Percentiles rank a stretch among this genome's conserved stretches.
Conservation (phyloP, 305 asterid genomes). For the Fraxinus latifolia region DNA sequence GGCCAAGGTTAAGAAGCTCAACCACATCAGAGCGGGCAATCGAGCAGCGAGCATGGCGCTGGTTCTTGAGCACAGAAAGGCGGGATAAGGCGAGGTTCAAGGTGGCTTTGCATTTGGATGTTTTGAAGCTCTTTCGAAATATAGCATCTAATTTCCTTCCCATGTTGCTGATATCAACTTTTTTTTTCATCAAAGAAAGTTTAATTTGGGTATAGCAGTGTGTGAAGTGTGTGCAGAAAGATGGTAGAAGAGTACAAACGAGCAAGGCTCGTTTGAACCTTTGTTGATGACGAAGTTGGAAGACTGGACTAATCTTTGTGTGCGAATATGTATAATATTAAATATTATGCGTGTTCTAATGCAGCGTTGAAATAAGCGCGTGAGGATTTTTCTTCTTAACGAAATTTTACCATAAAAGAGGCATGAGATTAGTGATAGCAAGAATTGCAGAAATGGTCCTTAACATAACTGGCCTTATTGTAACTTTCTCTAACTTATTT, state of each 20-base stretch:
- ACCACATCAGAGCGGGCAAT: conserved; percentile 66
- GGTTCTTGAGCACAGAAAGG: conserved; percentile 60
- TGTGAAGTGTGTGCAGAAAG: neutral
- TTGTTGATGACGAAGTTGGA: conserved; percentile 33
- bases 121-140: conserved; percentile 43
- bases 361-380: conserved; percentile 13
- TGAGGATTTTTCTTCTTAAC: conserved; percentile 27
- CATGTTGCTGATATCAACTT: conserved; percentile 31
- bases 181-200: neutral
- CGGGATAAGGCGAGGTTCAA: conserved; percentile 57
- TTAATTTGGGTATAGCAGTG: neutral
- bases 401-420: neutral
- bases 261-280: conserved; percentile 35
- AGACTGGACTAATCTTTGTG: neutral
- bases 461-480: neutral
- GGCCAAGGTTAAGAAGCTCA: conserved; percentile 48
- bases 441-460: neutral
- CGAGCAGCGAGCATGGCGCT: conserved; percentile 63
- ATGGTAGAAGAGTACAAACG: conserved; percentile 26
- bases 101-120: conserved; percentile 43
- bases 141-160: conserved; percentile 64
- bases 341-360: neutral
- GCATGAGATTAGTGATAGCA: neutral
- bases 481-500: neutral
- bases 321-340: neutral